Percentiles rank a stretch among this genome's conserved stretches.
These are phyloP conservation scores for Volutella citrinella DNA, from an alignment of 2,329 filamentous ascomycete species.

Conservation along the genomic window DNA sequence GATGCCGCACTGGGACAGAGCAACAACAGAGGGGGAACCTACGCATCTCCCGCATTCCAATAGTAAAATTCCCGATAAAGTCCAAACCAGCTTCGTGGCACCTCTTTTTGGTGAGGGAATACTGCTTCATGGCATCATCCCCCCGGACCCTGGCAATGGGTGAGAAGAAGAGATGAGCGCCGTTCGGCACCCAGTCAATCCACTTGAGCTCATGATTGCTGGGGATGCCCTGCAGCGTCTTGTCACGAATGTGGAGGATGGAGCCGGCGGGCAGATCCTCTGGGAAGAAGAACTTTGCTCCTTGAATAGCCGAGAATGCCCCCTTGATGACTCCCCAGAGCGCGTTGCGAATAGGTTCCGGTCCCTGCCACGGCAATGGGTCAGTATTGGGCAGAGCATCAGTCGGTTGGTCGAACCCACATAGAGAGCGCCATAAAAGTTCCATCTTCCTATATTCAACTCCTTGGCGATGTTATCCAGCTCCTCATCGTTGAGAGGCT, in stretches of 20 bases:
- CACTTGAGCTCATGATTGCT: neutral
- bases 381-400: no score
- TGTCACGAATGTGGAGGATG: neutral
- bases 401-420: no score
- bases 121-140: slow-evolving; percentile 1
- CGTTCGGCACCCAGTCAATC: neutral
- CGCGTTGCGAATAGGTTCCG: no score
- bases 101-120: slow-evolving; percentile 2
- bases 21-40: neutral
- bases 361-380: no score
- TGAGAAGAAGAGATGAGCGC: neutral
- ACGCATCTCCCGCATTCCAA: slow-evolving; percentile 8
- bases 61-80: slow-evolving; percentile 7
- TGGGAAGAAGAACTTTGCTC: slow-evolving; percentile 1
- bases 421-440: no score
- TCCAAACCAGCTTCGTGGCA: slow-evolving; percentile 6
- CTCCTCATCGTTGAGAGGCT: no score
- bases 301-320: no score
- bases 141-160: slow-evolving; percentile 2
- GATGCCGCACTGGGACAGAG: neutral
- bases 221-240: neutral
- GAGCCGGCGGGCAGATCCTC: neutral
- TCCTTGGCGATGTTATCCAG: no score
- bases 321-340: no score
- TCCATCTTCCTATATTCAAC: no score